phyloP scores from a whole-genome alignment of 2,329 filamentous ascomycete genomes.

The Sarocladium kiliense region DNA sequence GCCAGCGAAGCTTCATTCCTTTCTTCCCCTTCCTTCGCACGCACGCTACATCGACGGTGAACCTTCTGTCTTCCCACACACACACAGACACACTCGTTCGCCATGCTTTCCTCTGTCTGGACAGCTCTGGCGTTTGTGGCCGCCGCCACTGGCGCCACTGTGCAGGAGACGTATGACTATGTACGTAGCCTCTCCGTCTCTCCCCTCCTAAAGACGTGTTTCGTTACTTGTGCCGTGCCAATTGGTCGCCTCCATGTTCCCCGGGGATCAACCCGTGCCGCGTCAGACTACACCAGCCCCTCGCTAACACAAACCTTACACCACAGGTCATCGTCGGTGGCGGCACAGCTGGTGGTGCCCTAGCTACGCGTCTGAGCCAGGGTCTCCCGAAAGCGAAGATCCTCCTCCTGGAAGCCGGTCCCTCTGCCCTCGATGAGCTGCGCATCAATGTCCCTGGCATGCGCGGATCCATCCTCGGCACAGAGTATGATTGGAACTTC shows the following conservation, averaged over 20 bases:
- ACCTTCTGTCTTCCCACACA: background rate
- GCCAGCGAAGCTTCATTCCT: background rate
- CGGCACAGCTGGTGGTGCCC: constrained; percentile 27
- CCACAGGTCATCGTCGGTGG: constrained; percentile 25
- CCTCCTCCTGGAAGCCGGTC: constrained; percentile 25
- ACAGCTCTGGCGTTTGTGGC: constrained; percentile 2
- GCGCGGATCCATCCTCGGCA: constrained; percentile 21
- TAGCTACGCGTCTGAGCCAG: constrained; percentile 26
- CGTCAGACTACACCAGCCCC: background rate
- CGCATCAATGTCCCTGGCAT: constrained; percentile 27
- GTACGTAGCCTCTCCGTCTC: constrained; percentile 12
- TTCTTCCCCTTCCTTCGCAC: background rate
- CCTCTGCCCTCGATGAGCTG: constrained; percentile 21
- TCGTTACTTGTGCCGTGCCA: background rate
- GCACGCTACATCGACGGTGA: background rate
- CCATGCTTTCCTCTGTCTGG: constrained; percentile 8
- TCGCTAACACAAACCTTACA: background rate
- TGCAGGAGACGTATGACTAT: constrained; percentile 17
- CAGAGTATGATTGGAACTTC: constrained; percentile 36
- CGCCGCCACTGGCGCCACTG: constrained; percentile 4
- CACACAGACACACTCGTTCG: background rate
- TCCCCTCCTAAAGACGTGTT: background rate
- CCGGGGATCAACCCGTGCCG: background rate
- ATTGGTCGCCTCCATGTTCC: background rate
- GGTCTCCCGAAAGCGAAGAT: constrained; percentile 24